Evolutionary conservation across 306 rosid species (phyloP).

Genomic region (Corylus americana): DNA sequence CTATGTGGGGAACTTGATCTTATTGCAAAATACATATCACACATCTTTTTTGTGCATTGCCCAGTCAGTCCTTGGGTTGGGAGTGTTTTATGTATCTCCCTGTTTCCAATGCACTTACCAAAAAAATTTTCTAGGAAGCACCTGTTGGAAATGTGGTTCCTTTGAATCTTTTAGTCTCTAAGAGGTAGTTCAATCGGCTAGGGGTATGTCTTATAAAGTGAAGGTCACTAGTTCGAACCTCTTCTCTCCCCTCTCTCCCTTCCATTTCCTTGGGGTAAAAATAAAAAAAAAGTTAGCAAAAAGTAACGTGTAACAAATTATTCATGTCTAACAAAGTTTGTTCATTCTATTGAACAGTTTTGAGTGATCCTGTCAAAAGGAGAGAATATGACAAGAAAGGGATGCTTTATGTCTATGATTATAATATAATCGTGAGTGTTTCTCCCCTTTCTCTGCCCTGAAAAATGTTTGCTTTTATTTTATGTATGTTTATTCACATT

Average conservation of each 20-base stretch:
- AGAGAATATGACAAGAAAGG: conserved; percentile 80
- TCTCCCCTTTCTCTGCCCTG: conserved; percentile 8
- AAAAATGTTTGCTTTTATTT: conserved; percentile 3
- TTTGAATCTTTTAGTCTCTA: not conserved
- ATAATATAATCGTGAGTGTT: conserved; percentile 72
- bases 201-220: too few relatives aligned
- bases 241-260: too few relatives aligned
- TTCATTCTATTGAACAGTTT: conserved; percentile 54
- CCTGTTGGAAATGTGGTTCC: not conserved
- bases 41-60: not conserved
- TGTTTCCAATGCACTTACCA: not conserved
- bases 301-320: conserved; percentile 10
- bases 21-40: not conserved
- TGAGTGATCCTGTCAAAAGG: conserved; percentile 92
- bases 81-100: not conserved
- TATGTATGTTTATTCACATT: not conserved
- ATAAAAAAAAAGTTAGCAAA: too few relatives aligned
- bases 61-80: not conserved
- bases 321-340: conserved; percentile 36
- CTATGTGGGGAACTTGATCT: not conserved
- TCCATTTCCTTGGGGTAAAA: too few relatives aligned
- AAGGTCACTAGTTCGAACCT: too few relatives aligned
- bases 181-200: too few relatives aligned
- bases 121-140: not conserved
- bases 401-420: conserved; percentile 77